Evolutionary conservation across 306 rosid species (phyloP).

Genomic region (Psophocarpus tetragonolobus): DNA sequence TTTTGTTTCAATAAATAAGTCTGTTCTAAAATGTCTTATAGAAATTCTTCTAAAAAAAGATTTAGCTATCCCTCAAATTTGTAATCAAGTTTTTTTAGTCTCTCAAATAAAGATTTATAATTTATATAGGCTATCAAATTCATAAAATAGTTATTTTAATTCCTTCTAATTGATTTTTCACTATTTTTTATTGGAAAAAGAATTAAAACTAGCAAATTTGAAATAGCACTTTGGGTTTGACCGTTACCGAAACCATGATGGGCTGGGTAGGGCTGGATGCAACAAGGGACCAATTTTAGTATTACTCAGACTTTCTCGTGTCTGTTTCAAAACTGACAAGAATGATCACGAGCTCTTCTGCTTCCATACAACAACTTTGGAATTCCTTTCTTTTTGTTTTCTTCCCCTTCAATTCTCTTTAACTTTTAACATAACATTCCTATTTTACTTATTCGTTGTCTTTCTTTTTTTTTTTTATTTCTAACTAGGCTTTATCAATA

Average conservation of each 20-base stretch:
- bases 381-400: background rate
- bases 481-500: background rate
- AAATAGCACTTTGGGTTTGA: background rate
- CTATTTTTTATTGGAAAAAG: too few species aligned
- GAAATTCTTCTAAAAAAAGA: background rate
- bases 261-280: background rate
- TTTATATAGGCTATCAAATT: too few species aligned
- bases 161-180: too few species aligned
- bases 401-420: background rate
- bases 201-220: too few species aligned
- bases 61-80: too few species aligned
- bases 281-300: constrained; percentile 19
- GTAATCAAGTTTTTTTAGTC: too few species aligned
- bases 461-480: background rate
- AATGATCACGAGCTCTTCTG: constrained; percentile 41
- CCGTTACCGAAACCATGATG: background rate
- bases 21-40: background rate
- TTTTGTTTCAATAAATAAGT: background rate
- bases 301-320: background rate
- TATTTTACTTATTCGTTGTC: too few species aligned
- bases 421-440: background rate
- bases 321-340: constrained; percentile 18
- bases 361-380: background rate
- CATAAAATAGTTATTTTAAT: too few species aligned
- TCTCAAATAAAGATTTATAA: too few species aligned